These are phyloP conservation scores for Parasarocladium wereldwijsianum DNA, from an alignment of 2,329 filamentous ascomycete species.

Conservation along the genomic window DNA sequence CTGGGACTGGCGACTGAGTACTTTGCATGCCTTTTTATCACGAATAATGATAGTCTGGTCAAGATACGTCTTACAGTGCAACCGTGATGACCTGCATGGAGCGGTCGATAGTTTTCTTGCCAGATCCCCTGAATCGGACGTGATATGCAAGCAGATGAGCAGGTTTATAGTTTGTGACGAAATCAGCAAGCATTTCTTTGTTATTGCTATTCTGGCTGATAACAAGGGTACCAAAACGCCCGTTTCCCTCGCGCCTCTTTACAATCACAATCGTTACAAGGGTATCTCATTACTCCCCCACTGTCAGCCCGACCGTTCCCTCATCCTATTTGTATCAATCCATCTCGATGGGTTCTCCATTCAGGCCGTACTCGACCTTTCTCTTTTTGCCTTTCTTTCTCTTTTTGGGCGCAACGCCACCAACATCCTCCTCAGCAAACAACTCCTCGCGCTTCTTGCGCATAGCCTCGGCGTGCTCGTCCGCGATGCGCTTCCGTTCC, in stretches of 20 bases:
- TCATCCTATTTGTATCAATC: conserved; percentile 5
- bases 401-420: conserved; percentile 10
- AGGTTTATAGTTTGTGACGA: no score
- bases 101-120: no score
- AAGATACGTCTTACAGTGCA: no score
- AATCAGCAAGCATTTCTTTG: no score
- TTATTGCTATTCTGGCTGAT: no score
- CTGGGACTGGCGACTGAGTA: no score
- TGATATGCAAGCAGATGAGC: no score
- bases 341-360: conserved; percentile 19
- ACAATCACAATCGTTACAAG: neutral
- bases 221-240: no score
- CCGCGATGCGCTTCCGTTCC: conserved; percentile 24
- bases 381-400: conserved; percentile 18
- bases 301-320: neutral
- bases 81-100: no score
- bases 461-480: conserved; percentile 32
- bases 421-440: conserved; percentile 25
- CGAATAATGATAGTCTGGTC: no score
- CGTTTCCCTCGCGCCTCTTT: neutral
- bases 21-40: no score
- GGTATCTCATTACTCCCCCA: neutral
- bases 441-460: conserved; percentile 33
- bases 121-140: no score
- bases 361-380: conserved; percentile 19